These are phyloP conservation scores for Daldinia vernicosa DNA, from an alignment of 495 filamentous ascomycete species.

Conservation along the genomic window DNA sequence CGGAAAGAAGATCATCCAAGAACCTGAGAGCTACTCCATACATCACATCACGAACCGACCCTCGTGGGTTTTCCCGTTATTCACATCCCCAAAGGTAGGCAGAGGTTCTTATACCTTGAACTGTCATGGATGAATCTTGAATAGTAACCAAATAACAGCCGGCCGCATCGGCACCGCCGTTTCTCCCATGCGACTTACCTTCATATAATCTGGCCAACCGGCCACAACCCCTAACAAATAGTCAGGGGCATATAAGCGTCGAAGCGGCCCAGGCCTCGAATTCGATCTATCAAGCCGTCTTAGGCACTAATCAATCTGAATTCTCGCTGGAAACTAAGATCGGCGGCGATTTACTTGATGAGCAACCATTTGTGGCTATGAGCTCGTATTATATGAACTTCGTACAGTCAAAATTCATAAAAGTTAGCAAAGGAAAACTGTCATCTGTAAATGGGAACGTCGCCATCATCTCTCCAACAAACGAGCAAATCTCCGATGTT, in stretches of 20 bases:
- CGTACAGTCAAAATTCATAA: constrained; percentile 71
- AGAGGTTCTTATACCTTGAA: background rate
- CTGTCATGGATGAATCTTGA: background rate
- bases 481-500: constrained; percentile 61
- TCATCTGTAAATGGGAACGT: constrained; percentile 43
- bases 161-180: constrained; percentile 59
- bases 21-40: constrained; percentile 58
- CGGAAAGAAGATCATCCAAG: constrained; percentile 42
- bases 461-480: constrained; percentile 48
- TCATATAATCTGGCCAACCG: constrained; percentile 75
- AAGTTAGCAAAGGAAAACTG: constrained; percentile 56
- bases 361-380: constrained; percentile 71
- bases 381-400: constrained; percentile 77
- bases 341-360: constrained; percentile 39
- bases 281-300: constrained; percentile 59
- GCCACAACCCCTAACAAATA: constrained; percentile 64
- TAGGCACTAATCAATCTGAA: constrained; percentile 71
- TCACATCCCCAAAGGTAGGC: constrained; percentile 60
- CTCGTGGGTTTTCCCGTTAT: constrained; percentile 76
- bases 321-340: constrained; percentile 52
- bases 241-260: constrained; percentile 64
- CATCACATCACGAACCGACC: constrained; percentile 75
- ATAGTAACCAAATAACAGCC: constrained; percentile 45
- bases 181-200: constrained; percentile 78
- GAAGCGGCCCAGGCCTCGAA: constrained; percentile 64